phyloP scores from a whole-genome alignment of 257 asterid species.

The Handroanthus guayacan region DNA sequence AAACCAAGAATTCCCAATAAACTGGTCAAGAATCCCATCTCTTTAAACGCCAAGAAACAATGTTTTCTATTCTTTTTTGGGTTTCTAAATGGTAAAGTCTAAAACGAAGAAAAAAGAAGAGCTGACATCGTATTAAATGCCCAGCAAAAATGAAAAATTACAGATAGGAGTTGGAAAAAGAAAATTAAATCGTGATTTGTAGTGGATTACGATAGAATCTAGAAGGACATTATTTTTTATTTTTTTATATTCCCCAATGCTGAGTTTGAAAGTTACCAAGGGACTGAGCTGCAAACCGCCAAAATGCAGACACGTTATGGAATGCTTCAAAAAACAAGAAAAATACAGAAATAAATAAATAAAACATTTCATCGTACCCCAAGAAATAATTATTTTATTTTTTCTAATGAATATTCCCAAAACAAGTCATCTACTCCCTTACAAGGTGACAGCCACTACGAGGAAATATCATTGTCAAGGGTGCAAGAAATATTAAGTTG shows the following conservation, averaged over 20 bases:
- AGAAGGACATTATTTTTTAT: background rate
- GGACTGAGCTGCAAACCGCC: slow-evolving; percentile 48
- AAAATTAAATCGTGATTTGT: slow-evolving; percentile 8
- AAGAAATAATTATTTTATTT: background rate
- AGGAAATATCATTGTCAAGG: too few species aligned
- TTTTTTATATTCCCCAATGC: background rate
- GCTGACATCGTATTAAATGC: slow-evolving; percentile 23
- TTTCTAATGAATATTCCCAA: background rate
- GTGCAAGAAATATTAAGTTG: too few species aligned
- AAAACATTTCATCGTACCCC: slow-evolving; percentile 24
- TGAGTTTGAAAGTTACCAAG: slow-evolving; percentile 41
- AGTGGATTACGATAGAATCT: slow-evolving; percentile 32
- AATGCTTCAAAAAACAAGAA: background rate
- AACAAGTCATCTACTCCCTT: too few species aligned
- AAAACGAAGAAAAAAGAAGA: background rate
- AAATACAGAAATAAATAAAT: background rate
- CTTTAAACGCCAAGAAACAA: slow-evolving; percentile 23
- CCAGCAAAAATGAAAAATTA: slow-evolving; percentile 2
- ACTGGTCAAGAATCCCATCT: slow-evolving; percentile 78
- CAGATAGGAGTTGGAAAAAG: slow-evolving; percentile 5
- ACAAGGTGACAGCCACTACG: too few species aligned
- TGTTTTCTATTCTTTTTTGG: background rate
- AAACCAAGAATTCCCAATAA: slow-evolving; percentile 76
- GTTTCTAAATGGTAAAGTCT: background rate
- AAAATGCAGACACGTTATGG: slow-evolving; percentile 19